phyloP scores from a whole-genome alignment of 768 basidiomycete species.

The Mycena galericulata region DNA sequence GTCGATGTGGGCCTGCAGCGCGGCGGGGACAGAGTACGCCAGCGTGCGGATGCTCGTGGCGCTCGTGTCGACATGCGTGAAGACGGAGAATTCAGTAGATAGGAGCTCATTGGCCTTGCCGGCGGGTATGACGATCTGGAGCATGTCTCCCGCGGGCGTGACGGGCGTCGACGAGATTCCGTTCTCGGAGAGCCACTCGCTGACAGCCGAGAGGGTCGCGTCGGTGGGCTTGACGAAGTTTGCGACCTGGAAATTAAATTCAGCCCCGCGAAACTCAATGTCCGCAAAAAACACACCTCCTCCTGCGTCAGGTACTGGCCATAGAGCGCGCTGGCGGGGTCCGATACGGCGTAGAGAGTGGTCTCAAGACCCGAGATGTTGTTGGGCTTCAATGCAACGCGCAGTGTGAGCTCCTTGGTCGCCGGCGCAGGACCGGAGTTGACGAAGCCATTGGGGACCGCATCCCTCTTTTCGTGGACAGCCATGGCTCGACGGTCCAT shows the following conservation, averaged over 20 bases:
- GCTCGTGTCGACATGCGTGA: constrained; percentile 32
- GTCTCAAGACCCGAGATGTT: constrained; percentile 20
- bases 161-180: constrained; percentile 40
- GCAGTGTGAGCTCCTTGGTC: too few relatives aligned
- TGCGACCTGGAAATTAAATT: constrained; percentile 42
- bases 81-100: too few relatives aligned
- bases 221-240: constrained; percentile 51
- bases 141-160: constrained; percentile 38
- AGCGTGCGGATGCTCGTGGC: constrained; percentile 35
- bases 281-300: not conserved
- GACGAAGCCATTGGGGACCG: too few relatives aligned
- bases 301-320: constrained; percentile 23
- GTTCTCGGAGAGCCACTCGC: constrained; percentile 50
- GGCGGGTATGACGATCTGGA: constrained; percentile 36
- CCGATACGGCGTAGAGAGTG: constrained; percentile 10
- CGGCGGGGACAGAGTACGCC: constrained; percentile 37
- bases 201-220: constrained; percentile 46
- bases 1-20: constrained; percentile 33
- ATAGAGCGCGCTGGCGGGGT: constrained; percentile 19
- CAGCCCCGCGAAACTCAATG: too few relatives aligned
- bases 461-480: too few relatives aligned
- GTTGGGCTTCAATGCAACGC: too few relatives aligned
- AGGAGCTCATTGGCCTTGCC: constrained; percentile 37
- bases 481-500: too few relatives aligned
- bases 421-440: too few relatives aligned